These are phyloP conservation scores for Saccharum officinarum DNA, from an alignment of 176 grass and related monocot species.

Conservation along the genomic window DNA sequence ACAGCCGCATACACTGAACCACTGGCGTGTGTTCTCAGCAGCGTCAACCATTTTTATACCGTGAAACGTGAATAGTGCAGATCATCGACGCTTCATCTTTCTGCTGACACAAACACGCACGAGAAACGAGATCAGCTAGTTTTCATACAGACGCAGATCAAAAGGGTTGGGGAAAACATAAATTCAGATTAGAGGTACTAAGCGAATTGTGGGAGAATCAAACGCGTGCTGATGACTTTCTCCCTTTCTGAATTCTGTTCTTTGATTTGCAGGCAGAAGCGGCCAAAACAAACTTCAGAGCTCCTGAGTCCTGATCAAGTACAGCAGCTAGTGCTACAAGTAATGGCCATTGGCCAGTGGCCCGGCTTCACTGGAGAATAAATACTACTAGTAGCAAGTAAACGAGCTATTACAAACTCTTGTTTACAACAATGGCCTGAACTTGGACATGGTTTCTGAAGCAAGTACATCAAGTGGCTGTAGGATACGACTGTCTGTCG, in stretches of 20 bases:
- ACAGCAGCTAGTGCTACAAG: neutral
- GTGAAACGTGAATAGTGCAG: neutral
- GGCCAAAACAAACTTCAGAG: neutral
- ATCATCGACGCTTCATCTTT: neutral
- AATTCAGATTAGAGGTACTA: neutral
- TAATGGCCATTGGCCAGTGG: neutral
- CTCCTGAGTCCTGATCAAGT: neutral
- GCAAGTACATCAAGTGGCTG: too few relatives aligned
- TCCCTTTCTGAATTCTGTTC: conserved; percentile 13
- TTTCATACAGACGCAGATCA: neutral
- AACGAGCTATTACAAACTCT: neutral
- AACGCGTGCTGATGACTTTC: neutral
- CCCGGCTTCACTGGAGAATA: neutral
- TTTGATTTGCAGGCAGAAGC: neutral
- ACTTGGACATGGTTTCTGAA: too few relatives aligned
- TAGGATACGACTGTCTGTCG: too few relatives aligned
- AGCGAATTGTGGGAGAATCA: neutral
- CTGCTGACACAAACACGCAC: neutral
- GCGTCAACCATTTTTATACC: conserved; percentile 30
- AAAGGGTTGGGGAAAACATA: neutral
- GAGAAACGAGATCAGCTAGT: neutral
- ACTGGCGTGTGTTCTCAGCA: neutral
- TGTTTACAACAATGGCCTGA: too few relatives aligned
- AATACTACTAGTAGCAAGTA: neutral
- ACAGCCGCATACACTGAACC: neutral